Evolutionary conservation across 2,329 filamentous ascomycete genomes (phyloP), one percentile per base, ranked within the genome.

Genomic region (Calonectria pseudoturangicola): DNA sequence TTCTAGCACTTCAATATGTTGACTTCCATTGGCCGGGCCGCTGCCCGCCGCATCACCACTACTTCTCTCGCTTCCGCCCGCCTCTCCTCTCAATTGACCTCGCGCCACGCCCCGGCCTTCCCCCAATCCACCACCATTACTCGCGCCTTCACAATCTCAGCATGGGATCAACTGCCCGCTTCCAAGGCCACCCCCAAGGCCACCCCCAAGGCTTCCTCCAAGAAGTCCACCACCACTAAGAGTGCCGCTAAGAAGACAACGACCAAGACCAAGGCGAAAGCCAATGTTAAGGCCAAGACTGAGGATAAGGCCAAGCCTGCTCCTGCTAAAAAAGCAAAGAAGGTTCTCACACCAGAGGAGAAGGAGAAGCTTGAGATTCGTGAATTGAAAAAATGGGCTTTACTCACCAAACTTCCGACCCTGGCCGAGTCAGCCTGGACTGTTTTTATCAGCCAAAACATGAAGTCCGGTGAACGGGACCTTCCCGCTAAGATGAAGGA

Each of bases 321-420:
- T 47, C 75, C 81, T 66, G 72, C 66, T 58, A 81, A 80, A 73
- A 79, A 79, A 78, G 70, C 72, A 33, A 82, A 80, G 80, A 86
- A 83, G 83, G 72, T 47, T 28, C 66, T 83, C 71, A 84, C 82
- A 33, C 83, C 83, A 1, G 86, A 88, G 81, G 75, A 73, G 62
- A 15, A 65, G 60, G 79, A 77, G 21, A 82, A 81, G 74, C 50
- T 79, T 13, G 75, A 82, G 70, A 74, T 84, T 62, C 77, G 71
- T 56, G 77, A 83, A 71, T 79, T 88, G 74, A 87, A 83, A 82
- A 81, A 83, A 78, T 78, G 74, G 74, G 85, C 87, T 9, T 78
- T 90, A 66, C 79, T 87, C 54, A 78, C 81, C 25, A 84, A 86
- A 65, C 85, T 86, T 13, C 81, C 81, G 68, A 18, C 3, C 25